Evolutionary conservation across 2,329 filamentous ascomycete species (phyloP).

Genomic region (Colletotrichum spinosum): DNA sequence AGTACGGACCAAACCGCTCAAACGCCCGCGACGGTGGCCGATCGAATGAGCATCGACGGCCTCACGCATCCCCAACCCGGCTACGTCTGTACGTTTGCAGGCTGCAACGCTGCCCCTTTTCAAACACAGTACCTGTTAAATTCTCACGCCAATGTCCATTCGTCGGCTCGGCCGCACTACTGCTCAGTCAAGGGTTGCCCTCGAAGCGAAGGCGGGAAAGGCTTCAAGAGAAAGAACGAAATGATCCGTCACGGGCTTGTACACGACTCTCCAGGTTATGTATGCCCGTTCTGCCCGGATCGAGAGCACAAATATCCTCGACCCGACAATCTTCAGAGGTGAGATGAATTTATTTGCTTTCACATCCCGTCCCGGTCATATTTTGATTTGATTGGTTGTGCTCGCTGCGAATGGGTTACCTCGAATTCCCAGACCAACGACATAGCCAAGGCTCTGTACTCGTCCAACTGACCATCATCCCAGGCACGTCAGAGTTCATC

Average conservation of each 20-base stretch:
- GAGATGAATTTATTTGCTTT: slow-evolving; percentile 44
- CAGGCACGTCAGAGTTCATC: slow-evolving; percentile 93
- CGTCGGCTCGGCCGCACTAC: slow-evolving; percentile 73
- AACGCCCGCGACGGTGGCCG: slow-evolving; percentile 58
- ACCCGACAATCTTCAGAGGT: slow-evolving; percentile 96
- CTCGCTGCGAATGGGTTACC: no score
- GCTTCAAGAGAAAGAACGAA: slow-evolving; percentile 79
- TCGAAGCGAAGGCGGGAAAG: slow-evolving; percentile 73
- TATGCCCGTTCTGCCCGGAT: slow-evolving; percentile 95
- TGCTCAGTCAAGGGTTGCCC: slow-evolving; percentile 72
- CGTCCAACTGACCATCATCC: slow-evolving; percentile 6
- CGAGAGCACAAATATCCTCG: slow-evolving; percentile 94
- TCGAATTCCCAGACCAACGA: no score
- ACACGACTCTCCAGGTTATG: slow-evolving; percentile 92
- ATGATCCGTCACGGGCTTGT: slow-evolving; percentile 86
- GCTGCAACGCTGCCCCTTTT: slow-evolving; percentile 79
- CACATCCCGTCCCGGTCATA: no score
- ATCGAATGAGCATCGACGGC: slow-evolving; percentile 70
- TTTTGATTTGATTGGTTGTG: no score
- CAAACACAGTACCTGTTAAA: slow-evolving; percentile 83
- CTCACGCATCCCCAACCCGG: slow-evolving; percentile 65
- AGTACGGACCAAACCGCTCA: slow-evolving; percentile 57
- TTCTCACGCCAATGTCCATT: slow-evolving; percentile 81
- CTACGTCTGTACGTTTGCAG: slow-evolving; percentile 69
- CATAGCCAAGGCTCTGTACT: no score